These are phyloP conservation scores for Aspergillus japonicus DNA, from an alignment of 2,329 filamentous ascomycete species.

Conservation along the genomic window DNA sequence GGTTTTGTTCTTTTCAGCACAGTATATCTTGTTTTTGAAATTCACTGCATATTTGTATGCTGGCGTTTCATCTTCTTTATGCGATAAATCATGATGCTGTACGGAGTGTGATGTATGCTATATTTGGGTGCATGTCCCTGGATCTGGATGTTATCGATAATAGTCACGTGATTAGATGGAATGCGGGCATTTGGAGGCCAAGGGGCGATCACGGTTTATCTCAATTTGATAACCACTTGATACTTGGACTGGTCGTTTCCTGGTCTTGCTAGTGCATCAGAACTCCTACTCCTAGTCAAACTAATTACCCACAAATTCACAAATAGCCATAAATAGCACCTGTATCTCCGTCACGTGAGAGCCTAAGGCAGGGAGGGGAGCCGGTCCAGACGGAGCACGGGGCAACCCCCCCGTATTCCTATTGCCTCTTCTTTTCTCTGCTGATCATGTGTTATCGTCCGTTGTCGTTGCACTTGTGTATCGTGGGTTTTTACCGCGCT, in stretches of 20 bases:
- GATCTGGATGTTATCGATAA: background rate
- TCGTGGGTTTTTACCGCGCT: background rate
- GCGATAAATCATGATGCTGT: slow-evolving; percentile 3
- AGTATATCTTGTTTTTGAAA: background rate
- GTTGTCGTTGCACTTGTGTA: background rate
- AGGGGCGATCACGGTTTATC: too few species aligned
- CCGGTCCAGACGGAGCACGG: background rate
- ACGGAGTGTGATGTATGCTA: background rate
- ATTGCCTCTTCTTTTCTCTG: background rate
- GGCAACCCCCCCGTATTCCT: background rate
- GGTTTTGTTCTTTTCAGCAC: background rate
- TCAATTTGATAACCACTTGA: too few species aligned
- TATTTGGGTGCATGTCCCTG: background rate
- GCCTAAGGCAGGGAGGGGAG: background rate
- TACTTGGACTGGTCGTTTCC: too few species aligned
- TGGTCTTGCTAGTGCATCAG: too few species aligned
- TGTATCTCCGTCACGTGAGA: background rate
- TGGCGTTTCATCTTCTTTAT: background rate
- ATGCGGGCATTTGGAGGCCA: too few species aligned
- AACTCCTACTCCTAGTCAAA: too few species aligned
- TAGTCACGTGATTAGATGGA: too few species aligned
- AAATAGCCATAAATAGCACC: background rate
- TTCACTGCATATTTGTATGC: background rate
- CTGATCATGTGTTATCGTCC: too few species aligned
- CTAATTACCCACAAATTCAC: too few species aligned